These are phyloP conservation scores for Diplogelasinospora grovesii DNA, from an alignment of 495 filamentous ascomycete genomes.

Conservation along the genomic window DNA sequence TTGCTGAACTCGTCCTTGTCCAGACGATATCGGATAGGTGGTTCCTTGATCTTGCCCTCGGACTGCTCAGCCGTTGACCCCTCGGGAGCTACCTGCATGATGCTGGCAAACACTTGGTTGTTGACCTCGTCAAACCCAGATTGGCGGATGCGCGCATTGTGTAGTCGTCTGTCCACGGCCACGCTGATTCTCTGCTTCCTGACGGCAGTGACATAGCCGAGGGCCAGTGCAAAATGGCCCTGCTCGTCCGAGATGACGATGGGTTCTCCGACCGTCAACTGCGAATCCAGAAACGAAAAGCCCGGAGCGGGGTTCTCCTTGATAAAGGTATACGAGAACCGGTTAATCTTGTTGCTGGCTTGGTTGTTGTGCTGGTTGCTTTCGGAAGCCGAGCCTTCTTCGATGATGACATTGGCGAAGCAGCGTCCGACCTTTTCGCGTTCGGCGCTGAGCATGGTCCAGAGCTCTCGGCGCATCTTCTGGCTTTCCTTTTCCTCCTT, in stretches of 20 bases:
- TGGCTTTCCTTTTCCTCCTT: conserved; percentile 88
- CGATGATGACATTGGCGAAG: conserved; percentile 60
- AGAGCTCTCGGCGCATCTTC: conserved; percentile 79
- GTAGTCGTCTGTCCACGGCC: conserved; percentile 79
- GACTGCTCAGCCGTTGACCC: conserved; percentile 40
- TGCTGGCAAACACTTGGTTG: conserved; percentile 83
- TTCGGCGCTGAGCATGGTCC: conserved; percentile 88
- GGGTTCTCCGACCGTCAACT: conserved; percentile 82
- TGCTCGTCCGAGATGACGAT: conserved; percentile 94
- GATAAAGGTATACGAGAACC: conserved; percentile 74
- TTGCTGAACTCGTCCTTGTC: conserved; percentile 99
- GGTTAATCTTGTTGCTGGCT: conserved; percentile 74
- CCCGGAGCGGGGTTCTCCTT: conserved; percentile 51
- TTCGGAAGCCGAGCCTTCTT: conserved; percentile 65
- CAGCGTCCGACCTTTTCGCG: conserved; percentile 77
- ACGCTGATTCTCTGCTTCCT: conserved; percentile 69
- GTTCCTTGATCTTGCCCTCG: conserved; percentile 39
- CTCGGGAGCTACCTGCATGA: conserved; percentile 75
- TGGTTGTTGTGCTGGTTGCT: too few relatives aligned
- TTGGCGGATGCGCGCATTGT: conserved; percentile 71
- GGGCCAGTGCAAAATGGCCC: conserved; percentile 88
- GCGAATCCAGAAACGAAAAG: conserved; percentile 85
- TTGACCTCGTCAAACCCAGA: conserved; percentile 63
- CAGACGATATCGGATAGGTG: conserved; percentile 68
- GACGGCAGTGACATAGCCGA: conserved; percentile 79